A percentile compares a stretch with the other conserved stretches of the same genome.
Conservation (phyloP, 2,329 filamentous ascomycete species). For the Coniochaeta sp. region DNA sequence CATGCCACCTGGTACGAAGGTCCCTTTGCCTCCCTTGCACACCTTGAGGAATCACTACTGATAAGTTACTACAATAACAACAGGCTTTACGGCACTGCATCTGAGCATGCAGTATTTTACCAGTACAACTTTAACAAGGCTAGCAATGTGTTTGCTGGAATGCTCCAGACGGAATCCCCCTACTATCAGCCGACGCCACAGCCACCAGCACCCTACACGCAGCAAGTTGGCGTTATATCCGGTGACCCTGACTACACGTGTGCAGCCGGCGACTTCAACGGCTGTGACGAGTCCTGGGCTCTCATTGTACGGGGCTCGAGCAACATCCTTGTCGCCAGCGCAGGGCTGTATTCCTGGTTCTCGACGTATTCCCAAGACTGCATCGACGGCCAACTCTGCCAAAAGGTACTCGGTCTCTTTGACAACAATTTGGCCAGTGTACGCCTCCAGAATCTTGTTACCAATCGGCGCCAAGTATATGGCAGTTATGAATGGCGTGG, state of each 20-base stretch:
- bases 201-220: slow-evolving; percentile 6
- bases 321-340: slow-evolving; percentile 15
- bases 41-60: too few species aligned
- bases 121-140: slow-evolving; percentile 43
- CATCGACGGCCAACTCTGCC: slow-evolving; percentile 14
- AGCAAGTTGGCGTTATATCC: neutral
- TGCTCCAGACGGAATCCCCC: slow-evolving; percentile 63
- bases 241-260: slow-evolving; percentile 11
- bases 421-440: neutral
- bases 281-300: slow-evolving; percentile 16
- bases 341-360: slow-evolving; percentile 20
- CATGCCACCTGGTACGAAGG: slow-evolving; percentile 14
- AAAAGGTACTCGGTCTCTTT: slow-evolving; percentile 3
- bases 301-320: slow-evolving; percentile 5
- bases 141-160: slow-evolving; percentile 44
- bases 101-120: slow-evolving; percentile 43
- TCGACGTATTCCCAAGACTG: slow-evolving; percentile 11
- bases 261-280: slow-evolving; percentile 1
- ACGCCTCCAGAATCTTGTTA: neutral
- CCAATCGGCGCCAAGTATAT: neutral
- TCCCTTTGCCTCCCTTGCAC: too few species aligned
- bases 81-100: slow-evolving; percentile 34
- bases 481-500: neutral
- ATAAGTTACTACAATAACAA: too few species aligned
- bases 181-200: slow-evolving; percentile 40